Percentiles rank a stretch among this genome's conserved stretches.
Evolutionary conservation across 139 green algal genomes (phyloP).

Genomic region (Asterochloris erici): DNA sequence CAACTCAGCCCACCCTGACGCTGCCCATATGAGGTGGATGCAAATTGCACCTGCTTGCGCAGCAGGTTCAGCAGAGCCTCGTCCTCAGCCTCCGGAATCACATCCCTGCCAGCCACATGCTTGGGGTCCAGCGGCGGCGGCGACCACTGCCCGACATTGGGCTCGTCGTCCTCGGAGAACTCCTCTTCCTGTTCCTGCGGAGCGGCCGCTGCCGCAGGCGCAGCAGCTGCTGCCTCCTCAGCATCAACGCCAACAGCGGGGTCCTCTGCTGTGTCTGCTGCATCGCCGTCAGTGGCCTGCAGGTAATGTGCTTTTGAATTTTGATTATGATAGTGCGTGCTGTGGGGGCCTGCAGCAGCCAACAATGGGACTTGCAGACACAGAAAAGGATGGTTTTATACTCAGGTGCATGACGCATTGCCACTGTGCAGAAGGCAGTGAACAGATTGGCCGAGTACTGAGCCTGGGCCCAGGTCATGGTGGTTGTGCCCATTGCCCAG

Average conservation of each 20-base stretch:
- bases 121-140: slow-evolving; percentile 52
- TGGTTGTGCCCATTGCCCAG: no score
- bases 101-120: slow-evolving; percentile 45
- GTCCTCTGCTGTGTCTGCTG: background rate
- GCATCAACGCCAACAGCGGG: background rate
- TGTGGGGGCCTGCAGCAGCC: no score
- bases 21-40: background rate
- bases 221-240: slow-evolving; percentile 18
- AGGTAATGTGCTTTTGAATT: background rate
- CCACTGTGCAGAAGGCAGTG: no score
- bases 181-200: slow-evolving; percentile 4
- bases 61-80: slow-evolving; percentile 51
- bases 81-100: slow-evolving; percentile 79
- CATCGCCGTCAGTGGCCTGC: slow-evolving; percentile 4
- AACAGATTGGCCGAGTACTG: no score
- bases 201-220: slow-evolving; percentile 21
- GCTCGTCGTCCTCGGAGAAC: slow-evolving; percentile 6
- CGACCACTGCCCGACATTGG: slow-evolving; percentile 44
- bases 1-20: no score
- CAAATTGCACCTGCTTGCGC: slow-evolving; percentile 47
- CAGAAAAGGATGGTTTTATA: no score
- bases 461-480: no score
- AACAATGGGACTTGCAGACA: no score
- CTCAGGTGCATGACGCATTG: no score
- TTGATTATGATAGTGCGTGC: no score